Conservation (phyloP, 768 basidiomycete genomes). For the Ramaria sp. region DNA sequence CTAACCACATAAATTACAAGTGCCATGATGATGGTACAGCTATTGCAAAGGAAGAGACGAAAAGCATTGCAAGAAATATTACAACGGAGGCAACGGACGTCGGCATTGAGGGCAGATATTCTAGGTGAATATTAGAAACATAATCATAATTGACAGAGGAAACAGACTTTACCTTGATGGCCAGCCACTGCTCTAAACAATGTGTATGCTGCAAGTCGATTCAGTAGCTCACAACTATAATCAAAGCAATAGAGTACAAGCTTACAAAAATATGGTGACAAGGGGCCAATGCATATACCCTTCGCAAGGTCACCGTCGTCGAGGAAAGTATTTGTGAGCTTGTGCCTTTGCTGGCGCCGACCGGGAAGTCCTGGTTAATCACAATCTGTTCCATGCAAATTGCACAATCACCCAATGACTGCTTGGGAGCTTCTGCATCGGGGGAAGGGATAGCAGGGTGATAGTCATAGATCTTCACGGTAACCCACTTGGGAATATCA, state of each 20-base stretch:
- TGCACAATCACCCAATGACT: conserved; percentile 75
- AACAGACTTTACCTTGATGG: conserved; percentile 48
- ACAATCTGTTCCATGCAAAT: conserved; percentile 89
- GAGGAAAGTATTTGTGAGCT: conserved; percentile 9
- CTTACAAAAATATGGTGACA: conserved; percentile 84
- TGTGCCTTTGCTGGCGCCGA: background rate
- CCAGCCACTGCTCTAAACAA: conserved; percentile 77
- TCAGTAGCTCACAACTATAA: background rate
- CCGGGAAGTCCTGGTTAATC: conserved; percentile 23
- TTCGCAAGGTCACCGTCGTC: conserved; percentile 33
- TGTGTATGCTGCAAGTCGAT: conserved; percentile 55
- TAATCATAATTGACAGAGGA: background rate
- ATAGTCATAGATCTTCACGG: conserved; percentile 65
- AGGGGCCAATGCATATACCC: conserved; percentile 76
- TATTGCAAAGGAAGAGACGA: background rate
- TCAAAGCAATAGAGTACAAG: conserved; percentile 13
- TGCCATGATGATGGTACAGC: background rate
- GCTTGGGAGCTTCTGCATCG: conserved; percentile 66
- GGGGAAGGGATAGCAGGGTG: conserved; percentile 67
- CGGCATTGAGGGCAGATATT: conserved; percentile 92
- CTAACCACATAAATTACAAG: background rate
- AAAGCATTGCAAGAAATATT: conserved; percentile 8
- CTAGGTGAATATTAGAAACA: conserved; percentile 23
- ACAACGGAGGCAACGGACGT: conserved; percentile 71
- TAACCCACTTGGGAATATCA: conserved; percentile 36